Conservation (phyloP, 371 early-diverging fungal genomes). For the Synchytrium microbalum region DNA sequence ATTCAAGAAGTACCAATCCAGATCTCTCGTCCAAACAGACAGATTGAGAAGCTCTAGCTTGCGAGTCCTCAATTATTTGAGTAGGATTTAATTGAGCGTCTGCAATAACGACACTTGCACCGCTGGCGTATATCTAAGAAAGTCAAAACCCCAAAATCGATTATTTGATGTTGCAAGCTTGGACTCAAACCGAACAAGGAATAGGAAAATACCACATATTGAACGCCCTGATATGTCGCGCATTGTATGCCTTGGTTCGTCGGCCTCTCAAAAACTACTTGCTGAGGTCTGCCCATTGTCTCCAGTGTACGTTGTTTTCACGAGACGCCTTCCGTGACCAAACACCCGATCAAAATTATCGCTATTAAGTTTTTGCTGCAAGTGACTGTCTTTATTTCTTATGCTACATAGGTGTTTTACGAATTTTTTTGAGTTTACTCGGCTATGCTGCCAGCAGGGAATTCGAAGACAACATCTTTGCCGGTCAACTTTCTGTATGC, state of each 20-base stretch:
- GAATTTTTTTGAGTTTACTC: slow-evolving; percentile 11
- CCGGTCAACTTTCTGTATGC: slow-evolving; percentile 93
- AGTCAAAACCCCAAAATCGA: no score
- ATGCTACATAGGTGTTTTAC: no score
- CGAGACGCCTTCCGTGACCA: no score
- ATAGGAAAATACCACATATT: background rate
- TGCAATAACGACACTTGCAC: background rate
- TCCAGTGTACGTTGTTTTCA: slow-evolving; percentile 5
- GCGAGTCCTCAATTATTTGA: background rate
- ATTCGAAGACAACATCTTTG: slow-evolving; percentile 95
- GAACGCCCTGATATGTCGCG: background rate
- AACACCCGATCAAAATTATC: no score
- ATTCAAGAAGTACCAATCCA: background rate
- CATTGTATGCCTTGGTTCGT: background rate
- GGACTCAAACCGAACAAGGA: background rate
- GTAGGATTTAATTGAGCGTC: background rate
- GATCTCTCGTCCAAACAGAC: background rate
- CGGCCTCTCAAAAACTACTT: background rate
- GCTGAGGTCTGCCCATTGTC: background rate
- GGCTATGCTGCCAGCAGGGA: slow-evolving; percentile 46
- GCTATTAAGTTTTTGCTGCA: no score
- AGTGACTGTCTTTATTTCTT: no score
- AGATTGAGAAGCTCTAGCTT: background rate
- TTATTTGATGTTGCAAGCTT: no score
- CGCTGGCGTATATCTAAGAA: background rate